A percentile compares a stretch with the other conserved stretches of the same genome.
phyloP scores from a whole-genome alignment of 2,329 filamentous ascomycete genomes.

The Pleoardoris graminearum region DNA sequence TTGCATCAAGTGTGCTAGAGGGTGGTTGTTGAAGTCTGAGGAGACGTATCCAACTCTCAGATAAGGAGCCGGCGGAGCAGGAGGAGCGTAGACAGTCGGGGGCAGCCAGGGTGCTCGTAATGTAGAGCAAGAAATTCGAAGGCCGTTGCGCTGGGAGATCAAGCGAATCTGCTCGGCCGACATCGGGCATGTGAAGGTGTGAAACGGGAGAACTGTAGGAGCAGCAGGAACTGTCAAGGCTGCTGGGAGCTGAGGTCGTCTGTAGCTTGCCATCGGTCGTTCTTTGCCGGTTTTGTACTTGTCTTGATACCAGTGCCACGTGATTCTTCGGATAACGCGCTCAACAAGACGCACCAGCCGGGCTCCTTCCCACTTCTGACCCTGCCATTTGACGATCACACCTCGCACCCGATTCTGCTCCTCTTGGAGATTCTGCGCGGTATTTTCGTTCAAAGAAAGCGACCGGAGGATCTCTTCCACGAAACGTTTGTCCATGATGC shows the following conservation, averaged over 20 bases:
- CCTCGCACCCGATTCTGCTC: constrained; percentile 44
- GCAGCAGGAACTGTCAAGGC: constrained; percentile 79
- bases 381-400: constrained; percentile 61
- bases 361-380: constrained; percentile 84
- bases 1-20: constrained; percentile 95
- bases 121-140: constrained; percentile 90
- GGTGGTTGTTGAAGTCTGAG: constrained; percentile 98
- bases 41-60: constrained; percentile 96
- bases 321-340: constrained; percentile 74
- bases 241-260: constrained; percentile 71
- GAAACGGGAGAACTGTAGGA: constrained; percentile 93
- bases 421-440: constrained; percentile 37
- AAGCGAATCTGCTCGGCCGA: constrained; percentile 88
- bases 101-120: constrained; percentile 86
- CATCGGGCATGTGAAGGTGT: constrained; percentile 94
- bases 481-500: constrained; percentile 58
- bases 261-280: constrained; percentile 64
- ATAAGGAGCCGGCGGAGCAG: constrained; percentile 75
- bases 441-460: constrained; percentile 45
- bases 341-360: constrained; percentile 82
- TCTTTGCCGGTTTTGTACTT: constrained; percentile 66
- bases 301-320: constrained; percentile 88
- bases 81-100: constrained; percentile 78
- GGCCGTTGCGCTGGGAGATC: constrained; percentile 92
- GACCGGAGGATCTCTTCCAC: constrained; percentile 52